These are phyloP conservation scores for Santalum album DNA, from an alignment of 164 flowering plant species.

Conservation along the genomic window DNA sequence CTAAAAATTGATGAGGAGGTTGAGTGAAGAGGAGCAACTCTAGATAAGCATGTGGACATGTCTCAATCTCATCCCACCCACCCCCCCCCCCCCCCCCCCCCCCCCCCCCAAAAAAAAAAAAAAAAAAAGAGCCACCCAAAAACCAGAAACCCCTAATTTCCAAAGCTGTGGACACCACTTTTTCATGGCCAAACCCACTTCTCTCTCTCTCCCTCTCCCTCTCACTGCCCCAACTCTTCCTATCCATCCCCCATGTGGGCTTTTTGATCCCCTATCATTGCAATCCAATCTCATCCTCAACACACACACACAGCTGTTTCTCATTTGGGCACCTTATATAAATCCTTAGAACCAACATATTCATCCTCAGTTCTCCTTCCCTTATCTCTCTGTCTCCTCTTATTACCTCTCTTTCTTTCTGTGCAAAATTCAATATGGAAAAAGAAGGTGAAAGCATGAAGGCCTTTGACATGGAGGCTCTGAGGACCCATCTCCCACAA, in stretches of 20 bases:
- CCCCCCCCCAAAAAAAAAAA: no score
- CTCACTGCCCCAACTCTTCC: not conserved
- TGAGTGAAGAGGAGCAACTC: conserved; percentile 19
- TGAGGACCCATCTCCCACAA: conserved; percentile 32
- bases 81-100: no score
- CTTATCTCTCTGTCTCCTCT: not conserved
- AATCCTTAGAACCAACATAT: not conserved
- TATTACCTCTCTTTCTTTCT: conserved; percentile 5
- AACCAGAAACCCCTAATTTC: not conserved
- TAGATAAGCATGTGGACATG: conserved; percentile 23
- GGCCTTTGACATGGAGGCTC: conserved; percentile 34
- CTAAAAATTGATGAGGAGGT: not conserved
- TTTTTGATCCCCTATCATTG: conserved; percentile 8
- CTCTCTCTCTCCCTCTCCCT: conserved; percentile 2
- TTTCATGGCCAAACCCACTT: conserved; percentile 7
- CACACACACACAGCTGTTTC: no score
- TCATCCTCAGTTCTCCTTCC: not conserved
- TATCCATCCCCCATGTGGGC: conserved; percentile 7
- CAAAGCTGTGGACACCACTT: conserved; percentile 5
- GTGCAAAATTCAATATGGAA: conserved; percentile 15
- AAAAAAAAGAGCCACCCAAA: not conserved
- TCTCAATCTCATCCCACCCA: not conserved
- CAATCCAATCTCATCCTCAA: not conserved
- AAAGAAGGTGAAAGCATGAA: conserved; percentile 14
- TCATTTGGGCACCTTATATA: no score